phyloP scores from a whole-genome alignment of 2,329 filamentous ascomycete genomes.

The Periconia digitata region DNA sequence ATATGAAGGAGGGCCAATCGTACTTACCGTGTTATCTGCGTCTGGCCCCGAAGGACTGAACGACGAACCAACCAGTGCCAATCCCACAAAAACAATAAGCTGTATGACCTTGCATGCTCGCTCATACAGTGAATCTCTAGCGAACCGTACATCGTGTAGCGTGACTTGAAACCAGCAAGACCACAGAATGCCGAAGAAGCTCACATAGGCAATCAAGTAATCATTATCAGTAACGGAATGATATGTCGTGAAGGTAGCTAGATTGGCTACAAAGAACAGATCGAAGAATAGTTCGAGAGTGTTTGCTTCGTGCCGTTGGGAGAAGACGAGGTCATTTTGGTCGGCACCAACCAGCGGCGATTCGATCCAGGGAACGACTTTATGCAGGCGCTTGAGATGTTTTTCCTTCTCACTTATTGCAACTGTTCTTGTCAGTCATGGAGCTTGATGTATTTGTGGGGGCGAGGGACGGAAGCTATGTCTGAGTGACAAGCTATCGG shows the following conservation, averaged over 20 bases:
- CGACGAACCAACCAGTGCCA: constrained; percentile 39
- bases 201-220: constrained; percentile 40
- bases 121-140: constrained; percentile 42
- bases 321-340: constrained; percentile 38
- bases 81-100: constrained; percentile 41
- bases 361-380: constrained; percentile 37
- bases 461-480: not conserved
- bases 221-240: constrained; percentile 39
- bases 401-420: constrained; percentile 35
- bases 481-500: too few species aligned
- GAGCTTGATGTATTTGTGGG: not conserved
- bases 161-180: constrained; percentile 43
- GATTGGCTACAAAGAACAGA: constrained; percentile 39
- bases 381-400: constrained; percentile 38
- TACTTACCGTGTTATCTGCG: constrained; percentile 31
- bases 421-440: not conserved
- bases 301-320: constrained; percentile 43
- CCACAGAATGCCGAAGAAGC: constrained; percentile 44
- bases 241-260: constrained; percentile 44
- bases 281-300: constrained; percentile 43
- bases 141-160: constrained; percentile 45
- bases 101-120: constrained; percentile 40
- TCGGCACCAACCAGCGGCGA: constrained; percentile 40
- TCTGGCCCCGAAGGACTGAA: constrained; percentile 34
- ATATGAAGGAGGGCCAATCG: too few species aligned